phyloP scores from a whole-genome alignment of 192 early-diverging fungal genomes.

The Backusella sp. region DNA sequence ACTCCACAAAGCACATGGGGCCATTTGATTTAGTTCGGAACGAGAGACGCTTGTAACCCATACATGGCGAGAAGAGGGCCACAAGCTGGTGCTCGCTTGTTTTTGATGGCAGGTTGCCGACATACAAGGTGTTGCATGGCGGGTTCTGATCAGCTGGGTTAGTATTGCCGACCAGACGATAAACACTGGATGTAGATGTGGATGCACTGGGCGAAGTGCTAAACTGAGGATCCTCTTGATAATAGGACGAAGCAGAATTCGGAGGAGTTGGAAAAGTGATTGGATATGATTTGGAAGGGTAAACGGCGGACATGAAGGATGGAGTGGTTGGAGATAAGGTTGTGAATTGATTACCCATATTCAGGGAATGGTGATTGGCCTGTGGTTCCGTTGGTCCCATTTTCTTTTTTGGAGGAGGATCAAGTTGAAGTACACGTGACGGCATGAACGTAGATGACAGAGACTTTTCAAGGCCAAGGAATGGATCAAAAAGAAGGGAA shows the following conservation, averaged over 20 bases:
- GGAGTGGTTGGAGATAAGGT: neutral
- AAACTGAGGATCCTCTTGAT: neutral
- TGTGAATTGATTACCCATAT: neutral
- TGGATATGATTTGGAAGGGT: neutral
- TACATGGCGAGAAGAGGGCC: conserved; percentile 70
- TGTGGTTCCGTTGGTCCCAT: neutral
- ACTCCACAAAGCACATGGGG: conserved; percentile 99
- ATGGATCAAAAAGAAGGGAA: conserved; percentile 26
- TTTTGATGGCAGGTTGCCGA: conserved; percentile 90
- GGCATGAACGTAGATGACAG: neutral
- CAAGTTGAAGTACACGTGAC: neutral
- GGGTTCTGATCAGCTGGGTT: conserved; percentile 91
- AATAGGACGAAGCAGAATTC: neutral
- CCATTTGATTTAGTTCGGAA: conserved; percentile 88
- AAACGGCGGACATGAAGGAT: neutral
- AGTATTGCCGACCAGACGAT: neutral
- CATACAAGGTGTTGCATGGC: conserved; percentile 97
- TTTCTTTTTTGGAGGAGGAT: neutral
- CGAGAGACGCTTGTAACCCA: conserved; percentile 88
- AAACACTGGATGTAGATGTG: neutral
- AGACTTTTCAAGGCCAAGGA: neutral
- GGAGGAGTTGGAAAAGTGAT: neutral
- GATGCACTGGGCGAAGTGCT: neutral
- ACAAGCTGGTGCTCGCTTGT: conserved; percentile 87
- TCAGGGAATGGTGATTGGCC: neutral